Base-by-base conservation (phyloP, 1,284 basidiomycete species). In the Puccinia hordei region DNA sequence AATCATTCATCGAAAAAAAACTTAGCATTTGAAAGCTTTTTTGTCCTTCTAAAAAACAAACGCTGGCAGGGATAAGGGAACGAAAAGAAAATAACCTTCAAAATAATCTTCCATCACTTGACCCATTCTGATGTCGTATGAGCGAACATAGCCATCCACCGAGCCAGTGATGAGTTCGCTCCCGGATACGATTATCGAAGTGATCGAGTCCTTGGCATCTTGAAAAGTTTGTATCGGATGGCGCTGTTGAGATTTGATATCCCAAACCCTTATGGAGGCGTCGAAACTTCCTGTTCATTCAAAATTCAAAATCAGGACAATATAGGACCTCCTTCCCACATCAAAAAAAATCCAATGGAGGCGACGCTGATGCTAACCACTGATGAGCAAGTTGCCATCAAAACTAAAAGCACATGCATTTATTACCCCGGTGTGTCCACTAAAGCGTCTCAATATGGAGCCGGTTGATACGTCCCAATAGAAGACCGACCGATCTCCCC, bases 401-500 rank as follows among this genome's bases (percentile, higher is more conserved):
- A 90, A 88, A 84, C 93, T 94, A 87, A 98, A 96, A 81, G 93
- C 92, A 6, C 98, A 94, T 9, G 90, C 89, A 86, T 97, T 91
- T 73, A 99, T 91, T 84, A 94, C 94, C 3, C 93, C 91, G 87
- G 93, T 90, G 85, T 98, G 95, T 0, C 94, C 96, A 27, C 91
- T 87, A 81, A 98, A 89, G 68, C 95, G 88, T 59, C 94, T 89
- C 35, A 92, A 90, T 0, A 95, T 93, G 57, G 90, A 88, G 0
- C 93, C 96, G 19, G 91, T 90, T 13, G 91, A 90, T 10, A 99
- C 96, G 85, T 99, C 97, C 96, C 96, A 99, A 30, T 98, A 86
- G 83, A 95, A 95, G 0, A 98, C 92, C 65, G 91, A 91, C 82
- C 93, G 91, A 86, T 99, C 97, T 3, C 93, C 94, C 55, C 97